Evolutionary conservation across 768 basidiomycete species (phyloP).

Genomic region (Auricularia sp.): DNA sequence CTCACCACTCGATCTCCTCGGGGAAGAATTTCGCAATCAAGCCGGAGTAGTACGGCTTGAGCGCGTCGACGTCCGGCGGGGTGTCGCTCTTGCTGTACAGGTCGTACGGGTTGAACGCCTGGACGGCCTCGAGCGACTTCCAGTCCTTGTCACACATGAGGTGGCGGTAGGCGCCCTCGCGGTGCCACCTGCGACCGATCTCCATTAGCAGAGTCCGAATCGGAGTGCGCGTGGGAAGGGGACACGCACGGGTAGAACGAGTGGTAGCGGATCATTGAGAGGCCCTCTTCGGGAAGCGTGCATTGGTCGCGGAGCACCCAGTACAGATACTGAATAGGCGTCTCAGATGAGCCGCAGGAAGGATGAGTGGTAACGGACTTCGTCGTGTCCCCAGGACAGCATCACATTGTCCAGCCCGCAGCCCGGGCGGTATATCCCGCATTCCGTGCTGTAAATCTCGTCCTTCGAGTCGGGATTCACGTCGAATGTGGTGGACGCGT

Average conservation of each 20-base stretch:
- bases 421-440: slow-evolving; percentile 66
- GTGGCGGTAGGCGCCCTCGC: slow-evolving; percentile 75
- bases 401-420: slow-evolving; percentile 83
- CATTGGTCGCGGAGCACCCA: slow-evolving; percentile 76
- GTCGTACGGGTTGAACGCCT: slow-evolving; percentile 89
- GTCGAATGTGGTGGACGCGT: slow-evolving; percentile 60
- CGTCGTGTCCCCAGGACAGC: slow-evolving; percentile 88
- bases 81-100: slow-evolving; percentile 85
- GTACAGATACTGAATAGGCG: slow-evolving; percentile 58
- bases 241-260: slow-evolving; percentile 73
- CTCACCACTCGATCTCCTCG: slow-evolving; percentile 65
- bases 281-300: slow-evolving; percentile 65
- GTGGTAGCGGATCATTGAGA: slow-evolving; percentile 91
- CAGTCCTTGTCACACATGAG: slow-evolving; percentile 68
- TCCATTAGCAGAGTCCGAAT: not conserved
- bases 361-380: slow-evolving; percentile 35
- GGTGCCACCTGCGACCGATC: slow-evolving; percentile 54
- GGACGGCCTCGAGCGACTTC: slow-evolving; percentile 58
- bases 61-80: slow-evolving; percentile 46
- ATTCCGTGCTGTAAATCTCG: slow-evolving; percentile 55
- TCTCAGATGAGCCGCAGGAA: slow-evolving; percentile 1
- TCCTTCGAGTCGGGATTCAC: slow-evolving; percentile 62
- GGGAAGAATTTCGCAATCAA: slow-evolving; percentile 86
- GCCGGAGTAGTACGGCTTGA: slow-evolving; percentile 74
- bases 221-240: not conserved